phyloP scores from a whole-genome alignment of 352 stramenopile genomes.

The Phytophthora cryptogea region DNA sequence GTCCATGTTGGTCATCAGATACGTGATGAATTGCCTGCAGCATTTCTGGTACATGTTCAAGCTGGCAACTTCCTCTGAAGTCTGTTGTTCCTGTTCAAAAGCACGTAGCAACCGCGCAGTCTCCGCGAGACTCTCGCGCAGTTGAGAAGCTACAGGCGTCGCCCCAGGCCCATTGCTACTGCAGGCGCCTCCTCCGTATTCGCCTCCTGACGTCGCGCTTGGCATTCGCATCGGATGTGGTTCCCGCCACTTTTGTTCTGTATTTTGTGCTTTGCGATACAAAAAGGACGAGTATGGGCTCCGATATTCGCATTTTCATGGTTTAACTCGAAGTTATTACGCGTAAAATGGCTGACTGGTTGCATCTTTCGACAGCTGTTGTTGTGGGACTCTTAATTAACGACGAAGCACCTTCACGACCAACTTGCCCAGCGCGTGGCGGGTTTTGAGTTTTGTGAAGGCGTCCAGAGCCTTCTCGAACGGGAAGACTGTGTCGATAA shows the following conservation, averaged over 20 bases:
- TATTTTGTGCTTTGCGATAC: neutral
- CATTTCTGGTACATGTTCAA: conserved; percentile 50
- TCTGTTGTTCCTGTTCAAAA: conserved; percentile 16
- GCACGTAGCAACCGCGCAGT: conserved; percentile 18
- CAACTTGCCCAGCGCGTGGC: conserved; percentile 66
- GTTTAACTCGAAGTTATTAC: too few species aligned
- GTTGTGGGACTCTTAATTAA: too few species aligned
- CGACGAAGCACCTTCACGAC: conserved; percentile 15
- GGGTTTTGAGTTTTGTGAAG: conserved; percentile 46
- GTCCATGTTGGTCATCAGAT: conserved; percentile 56
- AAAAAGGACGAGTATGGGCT: neutral
- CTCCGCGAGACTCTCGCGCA: conserved; percentile 22
- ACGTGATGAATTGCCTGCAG: conserved; percentile 53
- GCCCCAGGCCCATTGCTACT: neutral
- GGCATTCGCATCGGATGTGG: neutral
- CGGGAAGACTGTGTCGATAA: conserved; percentile 48
- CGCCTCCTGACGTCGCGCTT: neutral
- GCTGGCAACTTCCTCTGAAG: conserved; percentile 1
- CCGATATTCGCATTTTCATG: too few species aligned
- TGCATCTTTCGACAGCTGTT: too few species aligned
- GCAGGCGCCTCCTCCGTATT: neutral
- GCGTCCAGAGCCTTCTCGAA: conserved; percentile 57
- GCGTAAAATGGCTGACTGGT: too few species aligned
- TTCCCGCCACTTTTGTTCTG: neutral
- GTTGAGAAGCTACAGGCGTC: conserved; percentile 1